These are phyloP conservation scores for Neurospora sublineolata DNA, from an alignment of 495 filamentous ascomycete species.

Conservation along the genomic window DNA sequence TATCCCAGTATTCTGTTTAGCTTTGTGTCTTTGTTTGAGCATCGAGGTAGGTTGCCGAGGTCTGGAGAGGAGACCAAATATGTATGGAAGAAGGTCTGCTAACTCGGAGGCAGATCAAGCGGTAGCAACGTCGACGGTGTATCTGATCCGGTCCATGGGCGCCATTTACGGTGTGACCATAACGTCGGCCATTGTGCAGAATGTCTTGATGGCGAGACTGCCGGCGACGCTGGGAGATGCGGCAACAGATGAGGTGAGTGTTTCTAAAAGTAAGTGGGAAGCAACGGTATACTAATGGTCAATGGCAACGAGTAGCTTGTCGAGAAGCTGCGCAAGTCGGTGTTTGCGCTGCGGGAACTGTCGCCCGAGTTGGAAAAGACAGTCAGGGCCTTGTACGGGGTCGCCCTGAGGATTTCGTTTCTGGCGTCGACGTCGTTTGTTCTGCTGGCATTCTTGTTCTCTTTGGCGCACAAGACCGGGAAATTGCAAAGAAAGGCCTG, in stretches of 20 bases:
- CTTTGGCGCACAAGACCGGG: conserved; percentile 16
- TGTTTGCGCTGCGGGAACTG: conserved; percentile 38
- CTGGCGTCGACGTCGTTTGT: conserved; percentile 36
- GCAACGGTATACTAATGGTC: background rate
- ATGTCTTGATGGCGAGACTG: conserved; percentile 44
- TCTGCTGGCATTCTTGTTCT: conserved; percentile 20
- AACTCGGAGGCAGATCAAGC: conserved; percentile 42
- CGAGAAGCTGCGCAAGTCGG: conserved; percentile 42
- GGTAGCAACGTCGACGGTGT: conserved; percentile 53
- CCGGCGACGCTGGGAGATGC: conserved; percentile 36
- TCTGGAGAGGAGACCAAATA: background rate
- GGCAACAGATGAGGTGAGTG: conserved; percentile 20
- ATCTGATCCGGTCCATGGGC: conserved; percentile 52
- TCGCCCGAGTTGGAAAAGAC: conserved; percentile 36
- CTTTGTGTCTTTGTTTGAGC: conserved; percentile 51
- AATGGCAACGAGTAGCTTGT: conserved; percentile 26
- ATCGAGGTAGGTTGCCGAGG: conserved; percentile 35
- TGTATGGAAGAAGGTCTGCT: background rate
- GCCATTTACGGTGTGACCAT: conserved; percentile 54
- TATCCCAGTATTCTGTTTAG: conserved; percentile 54
- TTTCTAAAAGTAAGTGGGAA: background rate
- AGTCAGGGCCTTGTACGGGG: conserved; percentile 37
- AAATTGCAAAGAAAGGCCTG: conserved; percentile 11
- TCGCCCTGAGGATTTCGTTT: conserved; percentile 39
- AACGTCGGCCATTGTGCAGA: conserved; percentile 52